Evolutionary conservation across 441 rosid genomes (phyloP), one percentile per base, ranked within the genome.

Genomic region (Adansonia grandidieri): DNA sequence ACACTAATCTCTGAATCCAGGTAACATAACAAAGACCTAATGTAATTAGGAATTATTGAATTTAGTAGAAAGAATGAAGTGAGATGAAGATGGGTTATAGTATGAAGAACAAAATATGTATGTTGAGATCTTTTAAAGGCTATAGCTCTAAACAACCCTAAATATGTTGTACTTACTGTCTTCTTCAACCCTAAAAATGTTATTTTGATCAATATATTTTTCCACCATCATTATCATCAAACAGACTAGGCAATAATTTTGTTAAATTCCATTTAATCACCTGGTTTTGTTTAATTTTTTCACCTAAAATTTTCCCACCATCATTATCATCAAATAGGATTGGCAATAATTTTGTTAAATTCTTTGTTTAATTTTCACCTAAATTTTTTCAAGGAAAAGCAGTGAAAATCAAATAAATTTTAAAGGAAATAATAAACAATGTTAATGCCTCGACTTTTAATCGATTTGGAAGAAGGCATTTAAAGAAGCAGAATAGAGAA

Each of bases 131-230:
- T 53, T 53, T 53, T 53, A 15, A 53, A 14, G 19, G 57, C 57
- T 14, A 53, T 53, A 53, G 57, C 19, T 53, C 19, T 53, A 14
- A 53, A 37, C 4, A 37, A 37, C 40, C 40, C 5, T 37, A 37
- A 37, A 37, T 37, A 37, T 37, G 40, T 37, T 37, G 5, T 37
- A 56, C 60, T 17, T 56, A n/a, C 63, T 58, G 13, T 58, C 63
- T 58, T 58, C 42, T 28, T 28, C 67, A 62, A 28, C 8, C 44
- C 44, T 62, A 62, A 61, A 50, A 24, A 61, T 24, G 67, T 19
- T 58, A 20, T 58, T 58, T 58, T 58, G 63, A 58, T 58, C 63
- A 20, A 56, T 56, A 56, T 56, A 15, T 56, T 56, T n/a, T 9
- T 56, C 60, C n/a, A 56, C 60, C 60, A 37, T 37, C 40, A 37